These are phyloP conservation scores for Eucalyptus cloeziana DNA, from an alignment of 345 rosid genomes.

Conservation along the genomic window DNA sequence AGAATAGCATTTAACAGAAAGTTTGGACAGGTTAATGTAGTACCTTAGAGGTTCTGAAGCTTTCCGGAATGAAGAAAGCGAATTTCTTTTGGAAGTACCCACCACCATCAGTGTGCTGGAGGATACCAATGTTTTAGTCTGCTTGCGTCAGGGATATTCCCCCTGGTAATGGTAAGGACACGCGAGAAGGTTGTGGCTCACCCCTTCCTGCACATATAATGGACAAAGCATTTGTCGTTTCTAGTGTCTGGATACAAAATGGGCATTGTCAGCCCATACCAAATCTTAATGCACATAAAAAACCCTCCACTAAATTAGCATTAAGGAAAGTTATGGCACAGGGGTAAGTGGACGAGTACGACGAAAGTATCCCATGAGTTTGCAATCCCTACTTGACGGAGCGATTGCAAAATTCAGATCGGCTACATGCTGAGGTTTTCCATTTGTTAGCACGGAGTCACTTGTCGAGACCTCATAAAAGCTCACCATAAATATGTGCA, in stretches of 20 bases:
- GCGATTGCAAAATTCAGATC: background rate
- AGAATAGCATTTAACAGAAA: background rate
- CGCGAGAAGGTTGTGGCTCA: background rate
- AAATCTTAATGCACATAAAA: background rate
- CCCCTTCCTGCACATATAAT: background rate
- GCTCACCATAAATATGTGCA: background rate
- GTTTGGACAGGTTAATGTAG: background rate
- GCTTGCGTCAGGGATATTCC: background rate
- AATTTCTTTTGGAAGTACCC: background rate
- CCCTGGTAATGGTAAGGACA: background rate
- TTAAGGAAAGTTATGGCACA: background rate
- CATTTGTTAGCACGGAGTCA: background rate
- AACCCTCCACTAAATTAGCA: background rate
- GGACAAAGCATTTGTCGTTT: background rate
- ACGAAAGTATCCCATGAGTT: background rate
- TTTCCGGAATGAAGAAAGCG: background rate
- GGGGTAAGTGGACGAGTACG: background rate
- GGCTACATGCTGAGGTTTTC: background rate
- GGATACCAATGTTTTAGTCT: background rate
- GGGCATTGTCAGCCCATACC: background rate
- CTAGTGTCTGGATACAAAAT: background rate
- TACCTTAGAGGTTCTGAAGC: background rate
- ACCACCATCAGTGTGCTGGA: background rate
- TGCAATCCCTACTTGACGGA: background rate
- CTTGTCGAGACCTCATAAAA: background rate